These are phyloP conservation scores for Cryptomeria japonica DNA, from an alignment of 75 land plant genomes.

Conservation along the genomic window DNA sequence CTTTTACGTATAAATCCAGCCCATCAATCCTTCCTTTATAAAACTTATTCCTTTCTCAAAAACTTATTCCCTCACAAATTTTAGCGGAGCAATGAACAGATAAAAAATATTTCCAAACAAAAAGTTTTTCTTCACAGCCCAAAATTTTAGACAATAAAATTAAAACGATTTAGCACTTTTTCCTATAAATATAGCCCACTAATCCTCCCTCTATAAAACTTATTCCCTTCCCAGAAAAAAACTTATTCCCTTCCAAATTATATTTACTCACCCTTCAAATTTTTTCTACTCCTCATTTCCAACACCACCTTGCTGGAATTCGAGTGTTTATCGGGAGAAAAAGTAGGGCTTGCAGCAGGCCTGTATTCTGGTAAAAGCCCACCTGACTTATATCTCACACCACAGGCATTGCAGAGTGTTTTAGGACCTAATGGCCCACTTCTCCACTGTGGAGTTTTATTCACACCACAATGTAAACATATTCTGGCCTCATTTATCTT, in stretches of 20 bases:
- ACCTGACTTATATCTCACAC: conserved; percentile 61
- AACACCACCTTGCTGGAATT: conserved; percentile 50
- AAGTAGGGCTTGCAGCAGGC: conserved; percentile 56
- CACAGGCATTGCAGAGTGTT: conserved; percentile 64
- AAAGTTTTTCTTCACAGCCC: too few relatives aligned
- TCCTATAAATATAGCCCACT: too few relatives aligned
- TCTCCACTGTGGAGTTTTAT: conserved; percentile 57
- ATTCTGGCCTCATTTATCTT: conserved; percentile 9
- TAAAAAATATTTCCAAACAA: too few relatives aligned
- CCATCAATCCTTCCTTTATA: not conserved
- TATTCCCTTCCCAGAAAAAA: not conserved
- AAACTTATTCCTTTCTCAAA: too few relatives aligned
- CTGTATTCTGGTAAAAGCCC: conserved; percentile 61
- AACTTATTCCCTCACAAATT: too few relatives aligned
- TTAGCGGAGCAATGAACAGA: too few relatives aligned
- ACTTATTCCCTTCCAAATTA: too few relatives aligned
- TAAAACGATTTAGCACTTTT: too few relatives aligned
- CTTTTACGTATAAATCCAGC: too few relatives aligned
- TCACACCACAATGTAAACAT: conserved; percentile 44
- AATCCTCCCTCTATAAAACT: too few relatives aligned
- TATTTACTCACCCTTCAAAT: not conserved
- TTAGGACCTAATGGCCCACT: conserved; percentile 62
- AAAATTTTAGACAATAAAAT: too few relatives aligned
- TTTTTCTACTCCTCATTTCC: conserved; percentile 34
- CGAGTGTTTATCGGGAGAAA: conserved; percentile 36